Evolutionary conservation across 1,284 basidiomycete species (phyloP).

Genomic region (Ustilago cynodontis): DNA sequence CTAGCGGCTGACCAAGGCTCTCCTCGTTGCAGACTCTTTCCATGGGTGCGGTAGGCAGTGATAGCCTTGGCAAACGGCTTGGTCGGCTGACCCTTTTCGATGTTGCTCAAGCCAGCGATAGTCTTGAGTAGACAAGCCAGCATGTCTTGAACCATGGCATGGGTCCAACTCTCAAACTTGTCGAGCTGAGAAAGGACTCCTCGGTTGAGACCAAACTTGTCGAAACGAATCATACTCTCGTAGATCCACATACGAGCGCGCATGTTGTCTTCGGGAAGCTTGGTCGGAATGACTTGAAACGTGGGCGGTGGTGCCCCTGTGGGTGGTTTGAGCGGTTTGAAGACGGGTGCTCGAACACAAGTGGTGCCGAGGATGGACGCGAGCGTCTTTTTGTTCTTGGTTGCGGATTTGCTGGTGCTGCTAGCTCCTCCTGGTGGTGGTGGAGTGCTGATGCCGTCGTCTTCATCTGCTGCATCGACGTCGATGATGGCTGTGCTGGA

Average conservation of each 20-base stretch:
- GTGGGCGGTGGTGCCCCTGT: constrained; percentile 29
- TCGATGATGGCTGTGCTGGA: background rate
- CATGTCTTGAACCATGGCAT: constrained; percentile 50
- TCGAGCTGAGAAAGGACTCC: constrained; percentile 51
- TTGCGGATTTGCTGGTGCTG: constrained; percentile 12
- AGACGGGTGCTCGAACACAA: constrained; percentile 17
- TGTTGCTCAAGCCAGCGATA: constrained; percentile 47
- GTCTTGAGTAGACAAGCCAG: constrained; percentile 50
- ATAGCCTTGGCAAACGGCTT: constrained; percentile 34
- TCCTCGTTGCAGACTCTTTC: constrained; percentile 42
- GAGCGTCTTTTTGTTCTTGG: constrained; percentile 25
- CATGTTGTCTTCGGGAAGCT: constrained; percentile 52
- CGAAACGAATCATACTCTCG: constrained; percentile 61
- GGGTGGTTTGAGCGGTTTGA: constrained; percentile 47
- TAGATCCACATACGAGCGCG: constrained; percentile 63
- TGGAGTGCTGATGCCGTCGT: constrained; percentile 39
- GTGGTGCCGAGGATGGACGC: constrained; percentile 18
- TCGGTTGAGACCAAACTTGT: constrained; percentile 51
- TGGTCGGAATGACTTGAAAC: constrained; percentile 49
- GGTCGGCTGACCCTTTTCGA: constrained; percentile 51
- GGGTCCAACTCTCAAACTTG: constrained; percentile 57
- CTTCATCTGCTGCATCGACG: constrained; percentile 14
- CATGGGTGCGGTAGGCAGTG: constrained; percentile 37
- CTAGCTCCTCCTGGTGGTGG: constrained; percentile 22
- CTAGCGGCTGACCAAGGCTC: constrained; percentile 53